phyloP scores from a whole-genome alignment of 129 eudicot genomes.

The Rutidosis leptorrhynchoides region DNA sequence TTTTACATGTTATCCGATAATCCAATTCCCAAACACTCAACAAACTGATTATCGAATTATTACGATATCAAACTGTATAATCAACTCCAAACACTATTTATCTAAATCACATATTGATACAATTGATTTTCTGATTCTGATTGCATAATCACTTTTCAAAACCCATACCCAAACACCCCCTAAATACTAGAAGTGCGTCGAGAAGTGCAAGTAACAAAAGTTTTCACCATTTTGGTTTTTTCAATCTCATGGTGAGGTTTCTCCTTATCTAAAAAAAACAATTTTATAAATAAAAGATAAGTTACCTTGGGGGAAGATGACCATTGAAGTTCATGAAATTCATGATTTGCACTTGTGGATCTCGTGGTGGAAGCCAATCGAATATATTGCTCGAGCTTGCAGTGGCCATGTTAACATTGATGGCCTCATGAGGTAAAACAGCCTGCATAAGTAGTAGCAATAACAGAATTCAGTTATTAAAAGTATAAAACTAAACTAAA shows the following conservation, averaged over 20 bases:
- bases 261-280: not conserved
- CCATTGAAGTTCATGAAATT: constrained; percentile 58
- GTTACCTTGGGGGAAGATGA: constrained; percentile 54
- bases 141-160: no score
- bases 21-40: no score
- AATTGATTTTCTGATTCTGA: no score
- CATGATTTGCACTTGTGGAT: constrained; percentile 64
- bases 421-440: constrained; percentile 31
- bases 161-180: no score
- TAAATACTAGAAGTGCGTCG: not conserved
- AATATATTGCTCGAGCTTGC: constrained; percentile 39
- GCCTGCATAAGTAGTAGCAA: constrained; percentile 29
- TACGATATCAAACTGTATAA: no score
- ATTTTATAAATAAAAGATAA: no score
- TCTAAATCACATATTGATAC: no score
- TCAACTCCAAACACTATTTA: no score
- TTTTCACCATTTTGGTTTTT: not conserved
- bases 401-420: constrained; percentile 35
- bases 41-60: no score
- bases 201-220: not conserved
- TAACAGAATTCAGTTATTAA: not conserved
- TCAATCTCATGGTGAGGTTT: constrained; percentile 4
- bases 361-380: constrained; percentile 76
- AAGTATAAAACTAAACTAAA: not conserved
- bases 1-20: no score